Evolutionary conservation across 2,329 filamentous ascomycete species (phyloP), one percentile per base, ranked within the genome.

Genomic region (Paramyrothecium sp.): DNA sequence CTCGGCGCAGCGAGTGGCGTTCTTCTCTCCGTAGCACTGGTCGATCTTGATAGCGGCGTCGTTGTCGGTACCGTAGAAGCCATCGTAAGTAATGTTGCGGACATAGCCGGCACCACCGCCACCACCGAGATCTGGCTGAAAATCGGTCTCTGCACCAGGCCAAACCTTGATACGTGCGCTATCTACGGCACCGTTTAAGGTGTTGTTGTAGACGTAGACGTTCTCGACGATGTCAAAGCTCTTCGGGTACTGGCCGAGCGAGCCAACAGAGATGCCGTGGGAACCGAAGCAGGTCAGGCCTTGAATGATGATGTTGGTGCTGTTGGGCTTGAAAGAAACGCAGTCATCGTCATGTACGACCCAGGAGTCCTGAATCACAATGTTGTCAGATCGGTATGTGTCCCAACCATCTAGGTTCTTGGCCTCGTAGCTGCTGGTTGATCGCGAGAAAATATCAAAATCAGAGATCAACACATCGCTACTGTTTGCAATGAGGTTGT

Each of bases 111-210:
- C 26, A 23, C 62, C 62, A 2, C 61, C 87, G 26, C 87, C 86
- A 7, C 87, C 87, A 81, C 81, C 20, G 87, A 73, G 0, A 78
- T 79, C 2, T 83, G 80, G 2, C 70, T 57, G 26, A 10, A 30
- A 30, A 10, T 53, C 10, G 2, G 56, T 54, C 12, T 54, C 54
- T 8, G 53, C 54, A 26, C 85, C 85, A 0, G 87, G 86, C 88
- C 87, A 90, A 60, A 89, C 87, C 71, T 90, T 90, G 74, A 91
- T 89, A 58, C 88, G 84, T 1, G 87, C 88, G 41, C 84, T 86
- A 61, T 89, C 83, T 54, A 81, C 74, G 3, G 82, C 80, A 63
- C 87, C 83, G 61, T 76, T 75, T 78, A 86, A 81, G 44, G 77
- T 78, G 49, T 80, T 75, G 62, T 87, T 86, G 71, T 80, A 83